These are phyloP conservation scores for Agaricales sp. DNA, from an alignment of 1,284 basidiomycete genomes.

Conservation along the genomic window DNA sequence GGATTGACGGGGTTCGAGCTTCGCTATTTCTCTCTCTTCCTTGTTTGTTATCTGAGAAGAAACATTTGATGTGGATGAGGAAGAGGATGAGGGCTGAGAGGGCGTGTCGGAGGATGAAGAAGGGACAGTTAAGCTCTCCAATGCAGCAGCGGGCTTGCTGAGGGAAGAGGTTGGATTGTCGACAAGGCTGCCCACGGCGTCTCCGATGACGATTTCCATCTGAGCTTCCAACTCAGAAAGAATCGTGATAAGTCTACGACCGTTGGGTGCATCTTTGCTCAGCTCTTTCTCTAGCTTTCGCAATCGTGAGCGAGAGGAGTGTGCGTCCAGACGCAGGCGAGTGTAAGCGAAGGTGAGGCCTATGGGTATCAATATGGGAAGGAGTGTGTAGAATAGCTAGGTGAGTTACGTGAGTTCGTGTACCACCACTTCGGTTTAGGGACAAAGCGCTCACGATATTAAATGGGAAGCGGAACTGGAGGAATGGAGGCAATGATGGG, in stretches of 20 bases:
- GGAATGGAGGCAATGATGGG: conserved; percentile 52
- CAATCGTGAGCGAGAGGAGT: conserved; percentile 49
- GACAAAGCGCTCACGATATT: conserved; percentile 49
- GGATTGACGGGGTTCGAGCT: conserved; percentile 6
- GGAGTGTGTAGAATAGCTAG: conserved; percentile 40
- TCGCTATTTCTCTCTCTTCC: conserved; percentile 1
- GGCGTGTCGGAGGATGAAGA: not conserved
- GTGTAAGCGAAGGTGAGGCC: conserved; percentile 39
- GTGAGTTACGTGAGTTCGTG: conserved; percentile 1
- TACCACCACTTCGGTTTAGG: too few species aligned
- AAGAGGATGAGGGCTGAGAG: not conserved
- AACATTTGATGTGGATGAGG: not conserved
- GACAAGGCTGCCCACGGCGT: conserved; percentile 27
- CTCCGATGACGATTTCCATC: conserved; percentile 44
- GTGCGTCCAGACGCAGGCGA: conserved; percentile 41
- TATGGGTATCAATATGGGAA: conserved; percentile 59
- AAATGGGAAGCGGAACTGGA: conserved; percentile 58
- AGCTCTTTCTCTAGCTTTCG: conserved; percentile 41
- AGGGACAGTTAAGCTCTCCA: not conserved
- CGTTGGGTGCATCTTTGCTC: conserved; percentile 25
- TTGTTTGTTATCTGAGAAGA: not conserved
- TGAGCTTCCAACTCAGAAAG: conserved; percentile 46
- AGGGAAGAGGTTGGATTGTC: conserved; percentile 9
- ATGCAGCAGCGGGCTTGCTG: not conserved
- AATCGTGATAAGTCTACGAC: conserved; percentile 37